Evolutionary conservation across 1,284 basidiomycete genomes (phyloP), one percentile per base, ranked within the genome.

Genomic region (Marasmius sp.): DNA sequence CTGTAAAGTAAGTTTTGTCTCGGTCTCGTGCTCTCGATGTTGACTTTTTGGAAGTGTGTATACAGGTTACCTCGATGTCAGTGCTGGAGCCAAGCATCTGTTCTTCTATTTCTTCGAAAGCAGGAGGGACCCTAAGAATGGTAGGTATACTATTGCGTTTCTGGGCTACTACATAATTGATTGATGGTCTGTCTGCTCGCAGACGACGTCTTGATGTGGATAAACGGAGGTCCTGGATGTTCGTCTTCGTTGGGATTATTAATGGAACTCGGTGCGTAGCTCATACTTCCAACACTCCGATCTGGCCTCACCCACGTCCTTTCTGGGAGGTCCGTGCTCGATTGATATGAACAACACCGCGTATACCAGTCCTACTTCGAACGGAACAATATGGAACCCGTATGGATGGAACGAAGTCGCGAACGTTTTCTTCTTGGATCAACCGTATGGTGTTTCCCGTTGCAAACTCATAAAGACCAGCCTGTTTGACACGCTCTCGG

Each of bases 91-190:
- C 27, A 77, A 77, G 62, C 77, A 78, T 60, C 41, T 79, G 50
- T 94, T 93, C 79, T 94, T 94, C 77, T 92, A 91, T 75, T 94
- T 93, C 77, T 94, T 94, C 72, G 91, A 92, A 74, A 91, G 88
- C 57, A 77, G 91, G 61, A 79, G 81, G 48, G 78, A 88, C 62
- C 91, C 92, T 1, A 80, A 81, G 16, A 80, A 81, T 56, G 81
- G 81, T 80, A 58, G 34, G 65, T 53, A 6, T 18, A 11, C 57
- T 12, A 6, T 36, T 57, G 14, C 22, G 8, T 47, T 33, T 16
- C 18, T 9, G 11, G 39, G 5, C 4, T 49, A 11, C 38, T n/a
- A 4, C 43, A 22, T 27, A 38, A 39, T 36, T 14, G 34, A 37
- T 36, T 45, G 14, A 54, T 14, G 10, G 58, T 10, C 36, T 58